A percentile compares a stretch with the other conserved stretches of the same genome.
These are phyloP conservation scores for Ceratocystis destructans DNA, from an alignment of 2,329 filamentous ascomycete genomes.

Conservation along the genomic window DNA sequence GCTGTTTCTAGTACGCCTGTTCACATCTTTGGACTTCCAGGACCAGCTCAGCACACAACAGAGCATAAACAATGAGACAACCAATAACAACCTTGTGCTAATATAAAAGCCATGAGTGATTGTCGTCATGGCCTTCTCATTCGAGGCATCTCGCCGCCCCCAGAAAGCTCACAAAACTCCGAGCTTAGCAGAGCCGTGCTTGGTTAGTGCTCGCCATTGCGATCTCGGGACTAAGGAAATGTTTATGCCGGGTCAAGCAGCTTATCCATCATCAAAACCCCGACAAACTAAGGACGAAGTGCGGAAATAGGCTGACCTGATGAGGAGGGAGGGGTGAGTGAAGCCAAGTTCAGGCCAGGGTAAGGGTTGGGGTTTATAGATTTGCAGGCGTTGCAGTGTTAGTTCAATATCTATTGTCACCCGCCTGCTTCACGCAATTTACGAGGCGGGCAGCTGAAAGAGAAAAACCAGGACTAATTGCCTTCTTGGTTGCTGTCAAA, in stretches of 20 bases:
- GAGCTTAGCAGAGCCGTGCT: not conserved
- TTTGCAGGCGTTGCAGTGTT: too few species aligned
- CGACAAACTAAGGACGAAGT: not conserved
- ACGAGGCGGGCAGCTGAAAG: too few species aligned
- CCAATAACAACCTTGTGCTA: too few species aligned
- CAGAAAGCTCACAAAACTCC: not conserved
- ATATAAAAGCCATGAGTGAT: not conserved
- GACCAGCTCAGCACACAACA: too few species aligned
- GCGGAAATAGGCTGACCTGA: not conserved
- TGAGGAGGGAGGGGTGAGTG: not conserved
- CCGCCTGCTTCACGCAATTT: too few species aligned
- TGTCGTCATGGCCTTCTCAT: not conserved
- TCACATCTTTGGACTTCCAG: too few species aligned
- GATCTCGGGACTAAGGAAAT: not conserved
- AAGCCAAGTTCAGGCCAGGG: not conserved
- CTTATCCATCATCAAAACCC: not conserved
- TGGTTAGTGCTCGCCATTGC: not conserved
- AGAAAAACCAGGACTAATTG: too few species aligned
- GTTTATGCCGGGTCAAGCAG: not conserved
- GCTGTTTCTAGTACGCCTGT: too few species aligned
- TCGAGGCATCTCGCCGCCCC: not conserved
- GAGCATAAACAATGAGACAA: too few species aligned
- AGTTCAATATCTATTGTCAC: too few species aligned
- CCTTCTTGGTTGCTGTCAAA: too few species aligned
- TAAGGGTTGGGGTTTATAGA: not conserved